A percentile compares a stretch with the other conserved stretches of the same genome.
phyloP scores from a whole-genome alignment of 208 protist species.

The Acanthamoeba lenticulata region DNA sequence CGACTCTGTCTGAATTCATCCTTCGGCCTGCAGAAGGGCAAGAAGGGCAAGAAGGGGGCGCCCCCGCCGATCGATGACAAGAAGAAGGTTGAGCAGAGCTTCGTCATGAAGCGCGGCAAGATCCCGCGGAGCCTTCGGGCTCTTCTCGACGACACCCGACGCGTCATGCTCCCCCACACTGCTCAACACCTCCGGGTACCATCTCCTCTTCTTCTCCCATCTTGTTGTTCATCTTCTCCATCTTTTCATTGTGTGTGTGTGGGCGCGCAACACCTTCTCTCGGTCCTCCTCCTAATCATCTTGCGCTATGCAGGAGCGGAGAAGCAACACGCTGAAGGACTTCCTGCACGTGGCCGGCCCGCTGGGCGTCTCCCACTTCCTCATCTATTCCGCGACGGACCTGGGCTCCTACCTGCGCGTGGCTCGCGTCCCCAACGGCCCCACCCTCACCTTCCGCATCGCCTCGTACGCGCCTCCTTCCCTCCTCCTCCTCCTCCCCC shows the following conservation, averaged over 20 bases:
- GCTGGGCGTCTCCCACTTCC: slow-evolving; percentile 86
- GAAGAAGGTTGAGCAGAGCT: slow-evolving; percentile 67
- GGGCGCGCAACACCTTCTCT: too few relatives aligned
- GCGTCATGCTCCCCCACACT: slow-evolving; percentile 87
- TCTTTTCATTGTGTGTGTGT: not conserved
- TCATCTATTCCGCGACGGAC: slow-evolving; percentile 80
- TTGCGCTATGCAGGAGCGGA: slow-evolving; percentile 66
- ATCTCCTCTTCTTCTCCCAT: too few relatives aligned
- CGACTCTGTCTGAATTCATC: too few relatives aligned
- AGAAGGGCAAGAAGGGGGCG: slow-evolving; percentile 27
- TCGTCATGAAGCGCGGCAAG: slow-evolving; percentile 79
- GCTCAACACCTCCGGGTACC: slow-evolving; percentile 73
- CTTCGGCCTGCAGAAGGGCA: not conserved
- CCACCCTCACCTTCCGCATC: slow-evolving; percentile 83
- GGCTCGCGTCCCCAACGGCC: slow-evolving; percentile 80
- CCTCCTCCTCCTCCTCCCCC: not conserved
- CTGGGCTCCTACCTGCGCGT: slow-evolving; percentile 78
- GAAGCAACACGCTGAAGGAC: slow-evolving; percentile 84
- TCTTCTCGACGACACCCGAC: slow-evolving; percentile 80
- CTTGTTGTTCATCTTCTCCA: too few relatives aligned
- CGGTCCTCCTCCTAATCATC: not conserved
- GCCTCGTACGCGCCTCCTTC: not conserved
- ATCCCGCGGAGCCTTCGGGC: slow-evolving; percentile 64
- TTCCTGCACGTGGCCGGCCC: slow-evolving; percentile 83
- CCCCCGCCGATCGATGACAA: not conserved